phyloP scores from a whole-genome alignment of 257 asterid species.

The Ehretia macrophylla region DNA sequence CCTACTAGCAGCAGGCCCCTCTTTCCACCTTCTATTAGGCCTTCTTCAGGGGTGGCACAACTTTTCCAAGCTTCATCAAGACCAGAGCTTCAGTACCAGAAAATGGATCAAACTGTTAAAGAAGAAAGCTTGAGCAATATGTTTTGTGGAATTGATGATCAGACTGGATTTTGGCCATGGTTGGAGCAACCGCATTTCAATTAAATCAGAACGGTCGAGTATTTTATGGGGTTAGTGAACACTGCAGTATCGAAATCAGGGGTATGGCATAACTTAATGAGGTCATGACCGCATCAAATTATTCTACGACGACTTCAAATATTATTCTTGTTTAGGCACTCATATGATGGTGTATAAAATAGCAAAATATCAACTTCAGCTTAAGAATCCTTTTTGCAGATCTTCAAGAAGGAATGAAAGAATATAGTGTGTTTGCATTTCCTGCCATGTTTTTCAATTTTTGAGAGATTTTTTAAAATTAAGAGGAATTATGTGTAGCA shows the following conservation, averaged over 20 bases:
- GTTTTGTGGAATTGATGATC: constrained; percentile 85
- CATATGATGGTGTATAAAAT: constrained; percentile 15
- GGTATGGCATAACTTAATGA: too few relatives aligned
- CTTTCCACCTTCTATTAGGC: constrained; percentile 48
- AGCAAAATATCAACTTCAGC: constrained; percentile 6
- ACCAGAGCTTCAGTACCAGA: constrained; percentile 45
- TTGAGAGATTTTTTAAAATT: background rate
- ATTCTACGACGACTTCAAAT: too few relatives aligned
- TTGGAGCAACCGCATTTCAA: constrained; percentile 79
- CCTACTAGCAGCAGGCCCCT: constrained; percentile 44
- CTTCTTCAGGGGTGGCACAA: constrained; percentile 25
- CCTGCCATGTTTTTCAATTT: constrained; percentile 4
- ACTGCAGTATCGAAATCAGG: too few relatives aligned
- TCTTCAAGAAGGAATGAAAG: constrained; percentile 17
- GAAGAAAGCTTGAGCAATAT: constrained; percentile 84
- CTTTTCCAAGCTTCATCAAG: constrained; percentile 40
- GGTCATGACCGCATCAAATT: background rate
- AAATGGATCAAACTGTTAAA: constrained; percentile 46
- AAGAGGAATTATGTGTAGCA: background rate
- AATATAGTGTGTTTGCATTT: constrained; percentile 4
- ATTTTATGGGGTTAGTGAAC: too few relatives aligned
- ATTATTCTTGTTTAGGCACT: constrained; percentile 3
- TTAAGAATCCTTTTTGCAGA: constrained; percentile 8
- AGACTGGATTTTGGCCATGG: constrained; percentile 97
- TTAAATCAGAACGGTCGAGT: too few relatives aligned